Conservation (phyloP, 1,139 yeast species). For the Arxiozyma bovina region DNA sequence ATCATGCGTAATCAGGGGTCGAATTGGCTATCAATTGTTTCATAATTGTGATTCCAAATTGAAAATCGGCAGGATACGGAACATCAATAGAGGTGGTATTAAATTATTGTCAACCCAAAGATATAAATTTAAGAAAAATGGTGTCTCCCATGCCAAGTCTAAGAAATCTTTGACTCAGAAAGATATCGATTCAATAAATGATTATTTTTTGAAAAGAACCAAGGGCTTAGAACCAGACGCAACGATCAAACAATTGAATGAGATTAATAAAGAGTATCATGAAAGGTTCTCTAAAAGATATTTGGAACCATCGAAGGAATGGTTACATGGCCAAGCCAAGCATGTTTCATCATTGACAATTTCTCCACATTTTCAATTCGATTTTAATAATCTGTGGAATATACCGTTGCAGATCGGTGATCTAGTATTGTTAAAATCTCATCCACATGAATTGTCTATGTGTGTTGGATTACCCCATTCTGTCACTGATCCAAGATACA, state of each 20-base stretch:
- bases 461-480: constrained; percentile 38
- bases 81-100: too few species aligned
- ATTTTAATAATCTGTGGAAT: not conserved
- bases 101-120: not conserved
- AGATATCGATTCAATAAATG: constrained; percentile 11
- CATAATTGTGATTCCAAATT: not conserved
- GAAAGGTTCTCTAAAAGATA: constrained; percentile 18
- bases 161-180: not conserved
- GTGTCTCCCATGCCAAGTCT: not conserved
- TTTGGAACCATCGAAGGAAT: constrained; percentile 20
- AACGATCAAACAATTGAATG: constrained; percentile 19
- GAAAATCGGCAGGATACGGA: not conserved
- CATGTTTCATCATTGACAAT: not conserved
- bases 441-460: constrained; percentile 35
- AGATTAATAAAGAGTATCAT: constrained; percentile 15
- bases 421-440: constrained; percentile 36
- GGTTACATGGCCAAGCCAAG: constrained; percentile 12
- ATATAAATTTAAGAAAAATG: not conserved
- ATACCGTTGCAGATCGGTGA: constrained; percentile 35
- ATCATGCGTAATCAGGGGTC: not conserved
- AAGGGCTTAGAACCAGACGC: constrained; percentile 24
- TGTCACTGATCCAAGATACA: constrained; percentile 41
- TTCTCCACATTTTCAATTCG: not conserved
- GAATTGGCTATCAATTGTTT: not conserved
- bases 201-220: constrained; percentile 15